phyloP scores from a whole-genome alignment of 345 rosid genomes.

The Clausena lansium region DNA sequence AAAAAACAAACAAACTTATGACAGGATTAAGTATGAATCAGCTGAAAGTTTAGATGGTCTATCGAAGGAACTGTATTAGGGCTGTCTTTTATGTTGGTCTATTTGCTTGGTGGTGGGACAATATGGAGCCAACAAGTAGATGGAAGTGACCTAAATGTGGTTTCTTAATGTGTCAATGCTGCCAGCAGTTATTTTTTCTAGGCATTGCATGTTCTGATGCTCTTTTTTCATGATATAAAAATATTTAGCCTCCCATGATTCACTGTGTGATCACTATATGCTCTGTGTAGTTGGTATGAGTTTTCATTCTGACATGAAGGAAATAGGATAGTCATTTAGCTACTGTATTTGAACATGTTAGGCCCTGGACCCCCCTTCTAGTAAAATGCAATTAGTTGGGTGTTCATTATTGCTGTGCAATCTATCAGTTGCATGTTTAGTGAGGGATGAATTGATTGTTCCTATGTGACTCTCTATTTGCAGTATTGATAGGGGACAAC shows the following conservation, averaged over 20 bases:
- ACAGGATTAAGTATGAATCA: background rate
- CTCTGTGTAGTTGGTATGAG: background rate
- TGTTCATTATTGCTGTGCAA: background rate
- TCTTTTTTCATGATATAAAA: background rate
- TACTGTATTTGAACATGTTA: background rate
- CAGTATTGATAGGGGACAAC: background rate
- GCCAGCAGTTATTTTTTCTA: background rate
- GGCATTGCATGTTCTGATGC: background rate
- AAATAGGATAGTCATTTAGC: background rate
- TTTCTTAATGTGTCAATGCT: background rate
- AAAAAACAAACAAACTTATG: background rate
- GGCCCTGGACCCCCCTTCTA: background rate
- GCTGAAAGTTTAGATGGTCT: slow-evolving; percentile 1
- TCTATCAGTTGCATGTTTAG: background rate
- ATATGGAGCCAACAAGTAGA: background rate
- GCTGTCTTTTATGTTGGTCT: background rate
- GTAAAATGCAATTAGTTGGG: background rate
- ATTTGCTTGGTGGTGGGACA: background rate
- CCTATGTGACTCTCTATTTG: background rate
- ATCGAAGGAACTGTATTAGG: background rate
- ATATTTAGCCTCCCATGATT: background rate
- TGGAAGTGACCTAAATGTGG: background rate
- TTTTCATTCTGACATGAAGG: background rate
- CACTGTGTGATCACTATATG: background rate
- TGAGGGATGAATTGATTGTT: background rate